Conservation (phyloP, 2,329 filamentous ascomycete species). For the Botrytis byssoidea region DNA sequence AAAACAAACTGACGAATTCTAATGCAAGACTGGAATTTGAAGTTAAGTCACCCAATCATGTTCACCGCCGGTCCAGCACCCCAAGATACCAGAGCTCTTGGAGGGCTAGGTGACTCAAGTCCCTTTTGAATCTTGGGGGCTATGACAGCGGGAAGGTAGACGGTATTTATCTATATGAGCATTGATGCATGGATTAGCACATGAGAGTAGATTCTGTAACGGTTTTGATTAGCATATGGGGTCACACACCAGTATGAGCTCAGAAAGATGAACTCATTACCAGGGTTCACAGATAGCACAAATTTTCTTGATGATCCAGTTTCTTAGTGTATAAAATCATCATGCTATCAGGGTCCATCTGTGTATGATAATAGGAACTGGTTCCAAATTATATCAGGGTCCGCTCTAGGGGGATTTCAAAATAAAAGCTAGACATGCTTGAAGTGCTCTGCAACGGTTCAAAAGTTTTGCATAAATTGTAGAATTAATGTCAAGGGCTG, state of each 20-base stretch:
- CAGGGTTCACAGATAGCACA: too few species aligned
- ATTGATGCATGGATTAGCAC: background rate
- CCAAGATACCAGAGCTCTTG: too few species aligned
- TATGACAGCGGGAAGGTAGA: background rate
- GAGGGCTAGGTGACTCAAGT: too few species aligned
- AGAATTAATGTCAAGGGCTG: background rate
- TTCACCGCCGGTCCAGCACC: fast-evolving
- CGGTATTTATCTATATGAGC: fast-evolving
- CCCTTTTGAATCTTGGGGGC: background rate
- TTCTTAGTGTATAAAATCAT: too few species aligned
- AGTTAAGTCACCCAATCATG: background rate
- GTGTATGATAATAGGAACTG: too few species aligned
- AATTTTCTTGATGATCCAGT: background rate
- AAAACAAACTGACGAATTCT: fast-evolving
- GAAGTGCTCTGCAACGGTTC: background rate
- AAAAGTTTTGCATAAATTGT: background rate
- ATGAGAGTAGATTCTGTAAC: fast-evolving
- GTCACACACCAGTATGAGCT: too few species aligned
- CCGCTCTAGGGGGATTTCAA: too few species aligned
- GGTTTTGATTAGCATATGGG: background rate
- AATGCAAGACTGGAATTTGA: background rate
- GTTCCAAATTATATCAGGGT: too few species aligned
- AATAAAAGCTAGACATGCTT: too few species aligned
- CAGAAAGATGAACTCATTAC: too few species aligned
- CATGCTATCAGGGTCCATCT: too few species aligned